Evolutionary conservation across 2,329 filamentous ascomycete genomes (phyloP), one percentile per base, ranked within the genome.

Genomic region (Corinectria fuckeliana): DNA sequence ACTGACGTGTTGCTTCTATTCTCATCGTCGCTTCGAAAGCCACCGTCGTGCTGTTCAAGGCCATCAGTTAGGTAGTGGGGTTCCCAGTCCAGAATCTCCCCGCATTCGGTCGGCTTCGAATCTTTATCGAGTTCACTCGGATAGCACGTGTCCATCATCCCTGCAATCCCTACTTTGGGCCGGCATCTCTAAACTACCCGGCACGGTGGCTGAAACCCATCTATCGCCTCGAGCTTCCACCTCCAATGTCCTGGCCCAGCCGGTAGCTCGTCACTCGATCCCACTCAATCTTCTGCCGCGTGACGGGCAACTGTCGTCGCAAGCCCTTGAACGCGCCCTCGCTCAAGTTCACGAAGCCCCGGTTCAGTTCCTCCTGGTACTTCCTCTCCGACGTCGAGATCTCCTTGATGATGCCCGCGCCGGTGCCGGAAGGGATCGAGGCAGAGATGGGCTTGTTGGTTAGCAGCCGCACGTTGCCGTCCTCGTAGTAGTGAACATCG

Each of bases 401-500:
- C 75, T 92, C 89, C 77, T 87, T 89, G 64, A 90, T 82, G 45
- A 98, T 85, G 32, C 88, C 90, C 0, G 85, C 84, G 7, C 88
- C 89, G 2, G 84, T 86, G 36, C 81, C 82, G 1, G 85, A 88
- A 1, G 87, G 77, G n/a, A 91, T 76, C 8, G 85, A 85, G 3
- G 85, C 75, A 1, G 82, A 82, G 11, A 94, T 75, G 10, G 90
- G 81, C 80, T 97, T 97, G 72, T 86, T 89, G n/a, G 95, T 97
- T 64, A 94, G 84, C 60, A 99, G 85, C 2, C 95, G 90, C 58
- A 99, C 95, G 74, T 99, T 99, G 63, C 95, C 95, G 74, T 99
- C 96, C 80, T 99, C 95, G 81, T 99, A 99, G 84, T 99, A 99
- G 82, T 99, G 95, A 50, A 99, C 94, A 69, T 98, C 93, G 53